Evolutionary conservation across 495 filamentous ascomycete species (phyloP), one percentile per base, ranked within the genome.

Genomic region (Xylaria longipes): DNA sequence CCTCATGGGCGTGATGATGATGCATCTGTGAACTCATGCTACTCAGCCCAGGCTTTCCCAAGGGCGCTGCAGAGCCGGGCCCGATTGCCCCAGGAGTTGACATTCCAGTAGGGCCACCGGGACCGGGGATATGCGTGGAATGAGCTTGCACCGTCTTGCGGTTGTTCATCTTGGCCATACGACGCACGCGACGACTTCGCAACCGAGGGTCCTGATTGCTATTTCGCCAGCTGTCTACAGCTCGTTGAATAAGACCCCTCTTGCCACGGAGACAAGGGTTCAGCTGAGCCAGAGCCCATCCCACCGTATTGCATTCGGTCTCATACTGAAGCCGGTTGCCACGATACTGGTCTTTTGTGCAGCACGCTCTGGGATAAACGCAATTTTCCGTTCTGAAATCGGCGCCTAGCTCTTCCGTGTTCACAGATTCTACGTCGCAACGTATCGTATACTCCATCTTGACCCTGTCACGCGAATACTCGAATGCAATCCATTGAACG

Each of bases 361-460:
- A 97, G 84, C 95, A 98, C 9, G 96, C 96, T 58, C 97, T 87
- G 0, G 96, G 96, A 76, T 99, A 99, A 14, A 99, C 96, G 82
- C 97, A 98, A 83, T 99, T 99, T 78, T 97, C 95, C 7, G 91
- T 93, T 84, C 97, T 97, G 89, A 98, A 98, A 64, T 98, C 94
- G 74, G 87, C 85, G 71, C 87, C 87, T 37, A 99, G 89, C 54
- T 87, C 90, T 62, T 98, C 94, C 62, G 95, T 93, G 78, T 94
- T 94, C 56, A 99, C 94, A 1, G 95, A 97, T 82, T 98, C 96
- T 29, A 98, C 96, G 75, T 99, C 96, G 77, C 96, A 99, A 43
- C 96, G 91, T 77, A 99, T 99, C 0, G 94, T 97, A 81, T 99
- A 99, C 80, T 97, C 96, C 94, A 98, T 97, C 88, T 99, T 99